Evolutionary conservation across 139 green algal species (phyloP).

Genomic region (Trebouxia sp.): DNA sequence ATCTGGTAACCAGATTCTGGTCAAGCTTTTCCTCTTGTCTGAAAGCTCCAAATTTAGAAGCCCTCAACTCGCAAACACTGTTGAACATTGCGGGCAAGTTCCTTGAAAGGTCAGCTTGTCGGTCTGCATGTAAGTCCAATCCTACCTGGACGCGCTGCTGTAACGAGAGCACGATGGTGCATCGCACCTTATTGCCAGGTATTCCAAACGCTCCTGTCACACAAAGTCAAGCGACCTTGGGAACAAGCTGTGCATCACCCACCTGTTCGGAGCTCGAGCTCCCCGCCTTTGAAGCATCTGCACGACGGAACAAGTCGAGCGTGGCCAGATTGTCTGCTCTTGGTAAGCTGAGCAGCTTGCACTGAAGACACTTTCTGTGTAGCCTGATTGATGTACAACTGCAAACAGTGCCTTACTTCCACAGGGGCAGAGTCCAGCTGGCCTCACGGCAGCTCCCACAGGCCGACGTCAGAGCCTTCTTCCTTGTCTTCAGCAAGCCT

Average conservation of each 20-base stretch:
- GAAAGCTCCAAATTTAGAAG: too few species aligned
- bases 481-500: not conserved
- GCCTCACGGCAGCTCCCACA: not conserved
- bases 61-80: too few species aligned
- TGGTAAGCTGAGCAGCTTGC: not conserved
- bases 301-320: not conserved
- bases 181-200: not conserved
- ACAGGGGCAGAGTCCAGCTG: not conserved
- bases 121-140: too few species aligned
- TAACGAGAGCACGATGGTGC: too few species aligned
- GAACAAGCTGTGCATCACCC: not conserved
- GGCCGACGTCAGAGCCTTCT: not conserved
- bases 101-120: too few species aligned
- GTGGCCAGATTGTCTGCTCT: not conserved
- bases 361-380: not conserved
- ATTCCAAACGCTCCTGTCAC: not conserved
- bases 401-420: not conserved
- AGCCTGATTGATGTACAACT: too few species aligned
- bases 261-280: not conserved
- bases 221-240: too few species aligned
- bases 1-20: too few species aligned
- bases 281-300: not conserved
- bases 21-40: too few species aligned
- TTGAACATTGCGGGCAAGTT: too few species aligned
- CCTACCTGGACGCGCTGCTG: too few species aligned